These are phyloP conservation scores for Phytophthora ramorum DNA, from an alignment of 352 stramenopile genomes.

Conservation along the genomic window DNA sequence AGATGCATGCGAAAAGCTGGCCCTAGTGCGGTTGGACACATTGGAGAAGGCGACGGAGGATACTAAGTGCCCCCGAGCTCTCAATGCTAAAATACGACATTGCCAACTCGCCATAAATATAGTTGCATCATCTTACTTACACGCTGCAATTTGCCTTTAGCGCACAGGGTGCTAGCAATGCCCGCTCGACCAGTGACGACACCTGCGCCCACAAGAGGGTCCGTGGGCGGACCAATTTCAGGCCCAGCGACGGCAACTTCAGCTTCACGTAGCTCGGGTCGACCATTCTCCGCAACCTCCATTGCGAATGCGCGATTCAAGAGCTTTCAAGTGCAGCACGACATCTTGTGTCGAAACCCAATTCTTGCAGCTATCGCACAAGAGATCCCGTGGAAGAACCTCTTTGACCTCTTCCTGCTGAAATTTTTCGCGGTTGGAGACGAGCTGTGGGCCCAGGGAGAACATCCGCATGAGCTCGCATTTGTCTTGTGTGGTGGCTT, in stretches of 20 bases:
- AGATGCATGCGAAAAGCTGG: no score
- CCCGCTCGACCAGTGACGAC: conserved; percentile 23
- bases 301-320: conserved; percentile 59
- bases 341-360: conserved; percentile 55
- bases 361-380: conserved; percentile 50
- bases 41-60: no score
- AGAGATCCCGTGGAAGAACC: conserved; percentile 67
- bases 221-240: background rate
- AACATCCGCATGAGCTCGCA: conserved; percentile 49
- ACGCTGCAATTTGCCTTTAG: background rate
- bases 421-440: conserved; percentile 63
- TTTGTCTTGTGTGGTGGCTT: conserved; percentile 69
- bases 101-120: no score
- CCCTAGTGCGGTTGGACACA: no score
- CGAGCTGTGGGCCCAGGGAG: conserved; percentile 44
- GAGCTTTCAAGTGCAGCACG: conserved; percentile 62
- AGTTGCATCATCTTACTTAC: conserved; percentile 1
- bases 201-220: conserved; percentile 7
- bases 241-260: conserved; percentile 9
- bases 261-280: conserved; percentile 24
- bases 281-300: conserved; percentile 53
- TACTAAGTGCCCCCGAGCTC: no score
- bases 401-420: conserved; percentile 62
- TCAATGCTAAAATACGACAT: no score
- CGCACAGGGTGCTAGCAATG: background rate